Evolutionary conservation across 306 rosid species (phyloP), one percentile per base, ranked within the genome.

Genomic region (Sechiopsis laciniata): DNA sequence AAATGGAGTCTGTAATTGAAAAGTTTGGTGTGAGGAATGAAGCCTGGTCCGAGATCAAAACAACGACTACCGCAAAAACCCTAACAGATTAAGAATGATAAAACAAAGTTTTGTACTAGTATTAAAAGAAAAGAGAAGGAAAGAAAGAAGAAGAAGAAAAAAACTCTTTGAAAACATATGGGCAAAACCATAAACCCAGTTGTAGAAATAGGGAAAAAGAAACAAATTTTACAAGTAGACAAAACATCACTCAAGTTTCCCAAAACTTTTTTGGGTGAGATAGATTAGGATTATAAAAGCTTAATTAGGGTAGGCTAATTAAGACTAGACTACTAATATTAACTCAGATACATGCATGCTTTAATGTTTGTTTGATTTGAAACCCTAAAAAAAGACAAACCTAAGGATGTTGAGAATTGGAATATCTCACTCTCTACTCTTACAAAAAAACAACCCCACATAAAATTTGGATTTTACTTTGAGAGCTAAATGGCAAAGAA

Each of bases 41-140:
- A 88, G 95, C 95, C 95, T 86, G 91, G 95, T 88, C 95, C 95
- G 91, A 86, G 87, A 88, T 88, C 90, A 66, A 55, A 16, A 11
- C 62, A 29, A 52, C n/a, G 9, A 15, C 0, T 7, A 42, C n/a
- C 2, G 5, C 32, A 0, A 26, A 29, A 68, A 68, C 7, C 57
- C 73, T 42, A 67, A 67, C 10, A 1, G 11, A 20, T 6, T 3
- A 45, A 66, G 4, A 42, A 64, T 10, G 48, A 42, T 42, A 17
- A 6, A 5, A 26, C 5, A 26, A 12, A 60, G 1, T 4, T 11
- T 10, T 57, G 32, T 19, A 9, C 16, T 24, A 37, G 1, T 35
- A 2, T 9, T 64, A 0, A 63, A 16, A 62, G 45, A 37, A 37
- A 37, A 37, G 37, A n/a, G 37, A 32, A 32, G 8, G 45, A 37